phyloP scores from a whole-genome alignment of 768 basidiomycete genomes.

The Tricholoma hemisulphureum region DNA sequence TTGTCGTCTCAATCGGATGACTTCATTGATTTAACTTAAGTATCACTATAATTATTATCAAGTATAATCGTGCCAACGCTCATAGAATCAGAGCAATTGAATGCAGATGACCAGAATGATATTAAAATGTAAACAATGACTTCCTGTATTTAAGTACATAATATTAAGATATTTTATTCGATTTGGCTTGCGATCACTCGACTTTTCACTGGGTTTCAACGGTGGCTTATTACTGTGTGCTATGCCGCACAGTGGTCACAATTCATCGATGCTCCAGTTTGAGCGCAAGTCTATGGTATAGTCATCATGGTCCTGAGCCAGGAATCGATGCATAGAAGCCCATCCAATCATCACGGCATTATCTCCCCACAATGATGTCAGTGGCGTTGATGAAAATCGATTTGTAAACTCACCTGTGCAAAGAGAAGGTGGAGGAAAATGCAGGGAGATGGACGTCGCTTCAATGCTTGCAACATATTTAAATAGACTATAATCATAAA shows the following conservation, averaged over 20 bases:
- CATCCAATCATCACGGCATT: constrained; percentile 97
- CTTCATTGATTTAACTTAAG: constrained; percentile 8
- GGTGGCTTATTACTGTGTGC: no score
- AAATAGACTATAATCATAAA: constrained; percentile 15
- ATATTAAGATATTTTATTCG: no score
- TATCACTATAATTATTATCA: neutral
- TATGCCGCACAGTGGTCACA: constrained; percentile 4
- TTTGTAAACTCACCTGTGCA: constrained; percentile 76
- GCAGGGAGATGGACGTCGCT: constrained; percentile 38
- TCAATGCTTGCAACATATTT: constrained; percentile 17
- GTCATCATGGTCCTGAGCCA: constrained; percentile 55
- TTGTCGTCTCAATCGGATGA: constrained; percentile 7
- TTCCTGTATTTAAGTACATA: no score
- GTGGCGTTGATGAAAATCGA: neutral
- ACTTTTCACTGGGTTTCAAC: no score
- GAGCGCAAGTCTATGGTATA: constrained; percentile 60
- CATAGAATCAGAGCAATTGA: no score
- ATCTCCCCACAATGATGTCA: constrained; percentile 44
- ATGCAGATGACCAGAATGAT: no score
- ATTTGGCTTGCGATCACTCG: no score
- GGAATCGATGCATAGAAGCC: constrained; percentile 84
- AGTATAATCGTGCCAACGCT: no score
- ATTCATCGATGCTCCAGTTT: constrained; percentile 80
- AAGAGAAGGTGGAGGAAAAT: constrained; percentile 74
- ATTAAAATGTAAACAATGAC: no score